These are phyloP conservation scores for Wickerhamiella sorbophila DNA, from an alignment of 805 yeast genomes.

Conservation along the genomic window DNA sequence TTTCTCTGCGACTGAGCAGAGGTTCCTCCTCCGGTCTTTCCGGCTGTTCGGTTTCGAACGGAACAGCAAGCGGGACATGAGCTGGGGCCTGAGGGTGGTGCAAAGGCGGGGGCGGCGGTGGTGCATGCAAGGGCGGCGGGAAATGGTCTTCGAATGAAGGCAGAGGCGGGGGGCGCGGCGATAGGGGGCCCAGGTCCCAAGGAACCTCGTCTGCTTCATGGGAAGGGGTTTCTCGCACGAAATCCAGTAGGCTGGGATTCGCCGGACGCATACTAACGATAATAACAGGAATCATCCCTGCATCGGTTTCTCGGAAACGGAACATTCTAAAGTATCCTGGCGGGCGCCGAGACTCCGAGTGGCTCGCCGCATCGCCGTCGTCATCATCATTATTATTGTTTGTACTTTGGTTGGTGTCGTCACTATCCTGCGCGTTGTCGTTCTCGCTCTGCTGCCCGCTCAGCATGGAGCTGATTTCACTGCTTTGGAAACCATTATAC, in stretches of 20 bases:
- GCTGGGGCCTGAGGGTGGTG: not conserved
- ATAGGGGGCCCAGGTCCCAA: not conserved
- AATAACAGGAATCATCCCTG: conserved; percentile 31
- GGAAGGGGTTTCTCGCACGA: not conserved
- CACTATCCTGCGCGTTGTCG: not conserved
- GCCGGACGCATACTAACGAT: conserved; percentile 37
- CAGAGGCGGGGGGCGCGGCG: no score
- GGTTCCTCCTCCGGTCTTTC: not conserved
- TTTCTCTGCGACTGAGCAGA: not conserved
- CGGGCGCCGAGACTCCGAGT: not conserved
- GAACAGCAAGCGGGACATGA: not conserved
- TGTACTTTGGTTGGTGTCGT: not conserved
- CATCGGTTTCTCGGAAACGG: conserved; percentile 13
- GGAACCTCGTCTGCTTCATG: not conserved
- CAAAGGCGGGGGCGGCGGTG: not conserved
- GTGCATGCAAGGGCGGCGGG: no score
- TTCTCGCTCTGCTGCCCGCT: not conserved
- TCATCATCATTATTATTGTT: not conserved
- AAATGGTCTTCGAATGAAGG: no score
- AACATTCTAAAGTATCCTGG: conserved; percentile 14
- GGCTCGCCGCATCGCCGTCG: not conserved
- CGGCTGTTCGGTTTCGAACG: not conserved
- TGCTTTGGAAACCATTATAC: not conserved
- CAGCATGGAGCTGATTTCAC: not conserved
- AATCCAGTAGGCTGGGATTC: conserved; percentile 4